Percentiles rank a stretch among this genome's conserved stretches.
Evolutionary conservation across 2,329 filamentous ascomycete species (phyloP).

Genomic region (Phaeoacremonium minimum): DNA sequence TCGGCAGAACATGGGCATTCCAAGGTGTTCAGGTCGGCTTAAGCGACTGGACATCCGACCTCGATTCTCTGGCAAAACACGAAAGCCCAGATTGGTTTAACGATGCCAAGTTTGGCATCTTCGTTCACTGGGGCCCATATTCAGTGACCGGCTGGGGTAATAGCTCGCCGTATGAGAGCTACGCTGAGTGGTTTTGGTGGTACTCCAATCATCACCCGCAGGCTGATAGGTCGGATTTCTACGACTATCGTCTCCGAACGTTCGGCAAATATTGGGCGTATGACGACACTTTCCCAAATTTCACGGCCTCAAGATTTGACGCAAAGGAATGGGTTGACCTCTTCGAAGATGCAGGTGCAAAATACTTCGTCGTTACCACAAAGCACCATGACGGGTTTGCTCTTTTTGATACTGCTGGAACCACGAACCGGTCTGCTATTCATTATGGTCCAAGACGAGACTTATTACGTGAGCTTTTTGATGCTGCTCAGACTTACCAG

Average conservation of each 20-base stretch:
- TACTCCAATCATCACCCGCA: constrained; percentile 35
- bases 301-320: constrained; percentile 44
- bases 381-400: constrained; percentile 46
- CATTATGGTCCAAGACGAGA: constrained; percentile 35
- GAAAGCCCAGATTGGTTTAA: constrained; percentile 14
- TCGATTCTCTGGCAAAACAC: constrained; percentile 27
- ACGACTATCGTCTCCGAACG: constrained; percentile 43
- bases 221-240: constrained; percentile 35
- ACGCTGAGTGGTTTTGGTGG: constrained; percentile 36
- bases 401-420: constrained; percentile 32
- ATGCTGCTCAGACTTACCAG: constrained; percentile 32
- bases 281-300: constrained; percentile 51
- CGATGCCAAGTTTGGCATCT: constrained; percentile 9
- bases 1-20: constrained; percentile 11
- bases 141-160: constrained; percentile 9
- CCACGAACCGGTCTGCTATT: constrained; percentile 33
- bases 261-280: constrained; percentile 48
- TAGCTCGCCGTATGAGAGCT: constrained; percentile 9
- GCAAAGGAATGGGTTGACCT: constrained; percentile 51
- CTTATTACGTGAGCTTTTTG: constrained; percentile 36
- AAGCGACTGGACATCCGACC: constrained; percentile 26
- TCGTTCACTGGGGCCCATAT: constrained; percentile 11
- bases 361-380: constrained; percentile 41
- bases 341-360: constrained; percentile 45
- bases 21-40: constrained; percentile 24